These are phyloP conservation scores for Anisodus tanguticus DNA, from an alignment of 257 asterid genomes.

Conservation along the genomic window DNA sequence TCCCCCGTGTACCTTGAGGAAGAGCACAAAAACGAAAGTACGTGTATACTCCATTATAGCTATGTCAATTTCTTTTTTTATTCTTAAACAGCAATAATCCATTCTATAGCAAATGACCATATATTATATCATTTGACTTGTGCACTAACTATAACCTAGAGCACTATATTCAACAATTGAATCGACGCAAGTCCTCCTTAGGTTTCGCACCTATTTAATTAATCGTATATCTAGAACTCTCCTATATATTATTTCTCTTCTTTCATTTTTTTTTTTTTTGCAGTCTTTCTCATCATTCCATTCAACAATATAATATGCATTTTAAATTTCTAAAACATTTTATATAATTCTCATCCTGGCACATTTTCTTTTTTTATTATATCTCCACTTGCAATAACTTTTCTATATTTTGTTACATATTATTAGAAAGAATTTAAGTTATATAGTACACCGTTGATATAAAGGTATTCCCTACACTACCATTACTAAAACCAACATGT, in stretches of 20 bases:
- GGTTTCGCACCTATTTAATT: not conserved
- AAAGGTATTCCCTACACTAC: too few relatives aligned
- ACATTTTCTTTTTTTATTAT: not conserved
- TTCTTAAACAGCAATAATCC: not conserved
- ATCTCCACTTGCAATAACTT: not conserved
- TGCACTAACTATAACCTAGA: slow-evolving; percentile 15
- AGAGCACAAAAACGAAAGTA: too few relatives aligned
- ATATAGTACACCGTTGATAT: too few relatives aligned
- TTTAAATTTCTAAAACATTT: not conserved
- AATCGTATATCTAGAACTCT: not conserved
- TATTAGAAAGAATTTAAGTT: not conserved
- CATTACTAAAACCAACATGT: too few relatives aligned
- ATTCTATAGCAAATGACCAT: not conserved
- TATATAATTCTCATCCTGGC: not conserved
- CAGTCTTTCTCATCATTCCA: slow-evolving; percentile 11
- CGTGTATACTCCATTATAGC: not conserved
- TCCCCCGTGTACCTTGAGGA: too few relatives aligned
- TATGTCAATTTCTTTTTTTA: not conserved
- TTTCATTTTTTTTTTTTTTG: not conserved
- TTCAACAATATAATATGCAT: not conserved
- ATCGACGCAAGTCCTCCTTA: not conserved
- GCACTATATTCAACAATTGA: not conserved
- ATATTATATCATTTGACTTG: slow-evolving; percentile 23
- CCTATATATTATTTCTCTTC: not conserved
- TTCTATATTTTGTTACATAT: not conserved